Percentiles rank a stretch among this genome's conserved stretches.
Conservation (phyloP, 2,329 filamentous ascomycete genomes). For the Lachnellula occidentalis region DNA sequence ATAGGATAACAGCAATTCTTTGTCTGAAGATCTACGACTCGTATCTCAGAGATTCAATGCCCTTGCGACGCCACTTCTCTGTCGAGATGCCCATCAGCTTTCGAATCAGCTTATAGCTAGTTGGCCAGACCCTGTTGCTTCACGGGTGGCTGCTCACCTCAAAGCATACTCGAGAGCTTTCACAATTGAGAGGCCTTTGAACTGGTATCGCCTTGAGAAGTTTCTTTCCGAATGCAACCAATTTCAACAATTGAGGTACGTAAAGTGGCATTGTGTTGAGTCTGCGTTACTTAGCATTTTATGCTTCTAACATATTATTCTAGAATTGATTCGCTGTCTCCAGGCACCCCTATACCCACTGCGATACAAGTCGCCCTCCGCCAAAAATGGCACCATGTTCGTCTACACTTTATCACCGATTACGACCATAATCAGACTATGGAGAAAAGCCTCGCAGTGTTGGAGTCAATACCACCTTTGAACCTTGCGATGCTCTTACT, state of each 20-base stretch:
- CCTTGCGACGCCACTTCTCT: neutral
- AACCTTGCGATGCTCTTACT: neutral
- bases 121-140: neutral
- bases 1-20: too few relatives aligned
- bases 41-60: neutral
- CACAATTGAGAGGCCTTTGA: neutral
- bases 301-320: neutral
- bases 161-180: neutral
- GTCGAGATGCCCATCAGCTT: neutral
- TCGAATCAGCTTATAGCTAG: neutral
- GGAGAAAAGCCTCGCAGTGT: neutral
- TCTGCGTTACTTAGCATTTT: neutral
- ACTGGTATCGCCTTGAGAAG: neutral
- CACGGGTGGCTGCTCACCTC: neutral
- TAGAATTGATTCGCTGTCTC: neutral
- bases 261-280: neutral
- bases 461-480: neutral
- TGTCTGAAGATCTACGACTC: neutral
- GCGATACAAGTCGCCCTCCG: neutral
- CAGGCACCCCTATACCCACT: neutral
- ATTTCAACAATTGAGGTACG: neutral
- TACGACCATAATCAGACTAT: rapidly evolving
- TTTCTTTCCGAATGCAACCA: neutral
- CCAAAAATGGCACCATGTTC: neutral
- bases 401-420: neutral